Conservation (phyloP, 495 filamentous ascomycete genomes). For the Aspergillus asperescens region DNA sequence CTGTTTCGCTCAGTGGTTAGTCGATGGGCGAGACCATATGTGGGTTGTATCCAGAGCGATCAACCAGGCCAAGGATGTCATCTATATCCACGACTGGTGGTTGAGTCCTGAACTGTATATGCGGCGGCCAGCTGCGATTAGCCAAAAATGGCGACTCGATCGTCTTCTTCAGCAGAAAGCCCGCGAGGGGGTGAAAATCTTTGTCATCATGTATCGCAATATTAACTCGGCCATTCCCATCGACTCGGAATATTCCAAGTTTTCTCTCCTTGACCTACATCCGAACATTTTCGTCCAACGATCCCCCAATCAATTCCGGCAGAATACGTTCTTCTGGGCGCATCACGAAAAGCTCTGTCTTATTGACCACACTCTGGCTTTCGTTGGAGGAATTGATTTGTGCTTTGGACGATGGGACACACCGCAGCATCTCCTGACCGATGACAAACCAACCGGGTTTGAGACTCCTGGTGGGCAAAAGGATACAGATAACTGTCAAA, state of each 20-base stretch:
- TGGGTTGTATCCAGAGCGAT: slow-evolving; percentile 98
- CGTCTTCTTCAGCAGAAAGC: slow-evolving; percentile 92
- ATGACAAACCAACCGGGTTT: slow-evolving; percentile 94
- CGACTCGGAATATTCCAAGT: slow-evolving; percentile 98
- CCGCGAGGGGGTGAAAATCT: slow-evolving; percentile 92
- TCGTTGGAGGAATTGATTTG: slow-evolving; percentile 92
- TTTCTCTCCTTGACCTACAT: slow-evolving; percentile 91
- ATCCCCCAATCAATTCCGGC: slow-evolving; percentile 94
- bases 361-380: slow-evolving; percentile 93
- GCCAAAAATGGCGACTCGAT: slow-evolving; percentile 97
- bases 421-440: slow-evolving; percentile 80
- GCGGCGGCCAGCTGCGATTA: slow-evolving; percentile 90
- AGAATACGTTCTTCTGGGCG: slow-evolving; percentile 99
- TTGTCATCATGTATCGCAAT: slow-evolving; percentile 97
- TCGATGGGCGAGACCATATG: slow-evolving; percentile 97
- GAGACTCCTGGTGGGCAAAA: slow-evolving; percentile 70
- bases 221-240: slow-evolving; percentile 97
- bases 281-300: slow-evolving; percentile 94
- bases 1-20: slow-evolving; percentile 93
- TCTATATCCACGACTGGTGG: slow-evolving; percentile 99
- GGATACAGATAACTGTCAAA: slow-evolving; percentile 89
- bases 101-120: slow-evolving; percentile 94
- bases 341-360: slow-evolving; percentile 97
- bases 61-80: slow-evolving; percentile 95
- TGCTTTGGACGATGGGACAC: slow-evolving; percentile 98